Percentiles rank a stretch among this genome's conserved stretches.
Conservation (phyloP, 306 rosid genomes). For the peach (Prunus persica) region Prunus_persica_NCBIv2 NC_034010.1:27271001-27271500, state of each 20-base stretch:
- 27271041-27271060: not conserved
- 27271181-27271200: not conserved
- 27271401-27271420: slow-evolving; percentile 76
- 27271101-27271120: slow-evolving; percentile 12
- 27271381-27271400: slow-evolving; percentile 73
- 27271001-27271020: slow-evolving; percentile 17
- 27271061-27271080: no score
- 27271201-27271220: slow-evolving; percentile 20
- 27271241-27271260: slow-evolving; percentile 7
- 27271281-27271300: slow-evolving; percentile 38
- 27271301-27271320: slow-evolving; percentile 87
- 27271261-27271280: not conserved
- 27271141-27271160: not conserved
- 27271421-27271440: slow-evolving; percentile 59
- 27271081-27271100: no score
- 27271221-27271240: slow-evolving; percentile 33
- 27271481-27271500: slow-evolving; percentile 62
- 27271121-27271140: slow-evolving; percentile 6
- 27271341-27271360: slow-evolving; percentile 95
- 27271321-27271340: slow-evolving; percentile 82
- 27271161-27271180: not conserved
- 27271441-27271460: slow-evolving; percentile 71
- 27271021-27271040: slow-evolving; percentile 20
- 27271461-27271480: slow-evolving; percentile 70
- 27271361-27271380: slow-evolving; percentile 92